Percentiles rank a stretch among this genome's conserved stretches.
Conservation (phyloP, 73 alveolate genomes). For the Paramecium caudatum region DNA sequence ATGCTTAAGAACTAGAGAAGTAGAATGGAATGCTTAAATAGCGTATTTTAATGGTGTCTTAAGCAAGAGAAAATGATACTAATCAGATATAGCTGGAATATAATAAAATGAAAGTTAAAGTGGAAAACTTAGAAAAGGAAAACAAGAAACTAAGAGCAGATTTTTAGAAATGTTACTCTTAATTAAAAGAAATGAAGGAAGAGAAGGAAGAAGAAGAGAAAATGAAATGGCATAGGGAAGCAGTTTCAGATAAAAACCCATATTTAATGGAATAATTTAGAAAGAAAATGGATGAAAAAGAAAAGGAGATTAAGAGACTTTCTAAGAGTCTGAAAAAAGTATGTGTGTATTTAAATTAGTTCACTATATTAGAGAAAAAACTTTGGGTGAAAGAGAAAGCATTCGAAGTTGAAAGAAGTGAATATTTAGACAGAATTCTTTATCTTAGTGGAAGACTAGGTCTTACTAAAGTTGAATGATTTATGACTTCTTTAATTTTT, state of each 20-base stretch:
- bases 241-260: conserved; percentile 68
- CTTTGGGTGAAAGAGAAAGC: conserved; percentile 79
- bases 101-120: conserved; percentile 59
- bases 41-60: conserved; percentile 36
- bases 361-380: conserved; percentile 75
- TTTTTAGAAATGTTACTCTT: conserved; percentile 7
- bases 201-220: conserved; percentile 78
- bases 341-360: not conserved
- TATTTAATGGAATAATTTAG: conserved; percentile 69
- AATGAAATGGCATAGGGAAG: conserved; percentile 80
- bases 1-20: conserved; percentile 35
- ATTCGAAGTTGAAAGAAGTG: conserved; percentile 79
- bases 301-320: conserved; percentile 71
- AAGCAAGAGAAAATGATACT: conserved; percentile 63
- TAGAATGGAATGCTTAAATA: not conserved
- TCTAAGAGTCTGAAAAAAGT: conserved; percentile 73
- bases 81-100: conserved; percentile 53
- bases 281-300: conserved; percentile 78
- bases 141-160: conserved; percentile 70
- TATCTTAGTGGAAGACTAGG: conserved; percentile 73
- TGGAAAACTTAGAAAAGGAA: conserved; percentile 70
- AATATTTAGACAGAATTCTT: conserved; percentile 72
- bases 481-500: no score
- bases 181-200: conserved; percentile 69
- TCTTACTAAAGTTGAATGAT: conserved; percentile 34